phyloP scores from a whole-genome alignment of 805 yeast species.

The Ogataea sp. region DNA sequence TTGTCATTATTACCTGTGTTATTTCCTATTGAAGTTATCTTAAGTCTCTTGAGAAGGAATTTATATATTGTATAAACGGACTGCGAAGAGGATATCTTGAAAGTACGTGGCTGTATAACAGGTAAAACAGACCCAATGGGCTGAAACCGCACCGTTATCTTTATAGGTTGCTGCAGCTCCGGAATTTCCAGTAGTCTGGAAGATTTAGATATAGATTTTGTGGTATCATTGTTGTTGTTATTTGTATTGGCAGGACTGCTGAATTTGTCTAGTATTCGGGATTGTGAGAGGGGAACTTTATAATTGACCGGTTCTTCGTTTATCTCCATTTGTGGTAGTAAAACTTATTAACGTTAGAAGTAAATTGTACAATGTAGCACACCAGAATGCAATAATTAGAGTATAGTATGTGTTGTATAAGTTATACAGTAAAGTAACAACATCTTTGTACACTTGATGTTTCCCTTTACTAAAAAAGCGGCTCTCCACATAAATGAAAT shows the following conservation, averaged over 20 bases:
- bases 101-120: conserved; percentile 39
- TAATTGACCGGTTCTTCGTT: conserved; percentile 7
- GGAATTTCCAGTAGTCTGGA: conserved; percentile 5
- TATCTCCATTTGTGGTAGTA: not conserved
- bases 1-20: not conserved
- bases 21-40: conserved; percentile 7
- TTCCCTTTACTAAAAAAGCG: too few species aligned
- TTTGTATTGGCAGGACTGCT: conserved; percentile 18
- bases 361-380: too few species aligned
- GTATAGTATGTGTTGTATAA: too few species aligned
- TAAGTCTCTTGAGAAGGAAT: conserved; percentile 35
- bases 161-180: too few species aligned
- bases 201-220: not conserved
- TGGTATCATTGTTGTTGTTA: conserved; percentile 7
- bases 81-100: conserved; percentile 39
- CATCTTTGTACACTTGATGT: too few species aligned
- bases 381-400: too few species aligned
- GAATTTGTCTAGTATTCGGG: conserved; percentile 16
- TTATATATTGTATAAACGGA: conserved; percentile 36
- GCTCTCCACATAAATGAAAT: too few species aligned
- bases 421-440: too few species aligned
- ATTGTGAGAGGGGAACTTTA: conserved; percentile 22
- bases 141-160: conserved; percentile 45
- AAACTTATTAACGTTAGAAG: too few species aligned
- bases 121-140: conserved; percentile 51